phyloP scores from a whole-genome alignment of 441 rosid species.

The Populus tomentosa region DNA sequence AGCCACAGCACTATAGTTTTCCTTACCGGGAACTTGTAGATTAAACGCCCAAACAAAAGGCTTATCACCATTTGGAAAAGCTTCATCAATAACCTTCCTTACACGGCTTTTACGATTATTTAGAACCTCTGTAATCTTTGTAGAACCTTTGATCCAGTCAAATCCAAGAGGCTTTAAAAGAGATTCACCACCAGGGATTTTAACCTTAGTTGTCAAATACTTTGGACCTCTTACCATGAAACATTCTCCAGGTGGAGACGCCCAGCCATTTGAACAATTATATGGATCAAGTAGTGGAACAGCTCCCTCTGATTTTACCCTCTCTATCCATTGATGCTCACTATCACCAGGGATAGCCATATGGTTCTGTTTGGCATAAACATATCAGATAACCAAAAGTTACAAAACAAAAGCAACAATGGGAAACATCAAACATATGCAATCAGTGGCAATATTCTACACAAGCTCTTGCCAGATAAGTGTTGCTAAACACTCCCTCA shows the following conservation, averaged over 20 bases:
- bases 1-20: conserved; percentile 82
- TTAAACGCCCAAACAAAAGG: conserved; percentile 96
- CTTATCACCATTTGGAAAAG: conserved; percentile 50
- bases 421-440: neutral
- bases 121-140: conserved; percentile 58
- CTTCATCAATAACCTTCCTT: conserved; percentile 50
- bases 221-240: conserved; percentile 91
- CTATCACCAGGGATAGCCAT: conserved; percentile 43
- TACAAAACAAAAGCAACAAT: neutral
- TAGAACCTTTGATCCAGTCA: conserved; percentile 78
- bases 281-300: conserved; percentile 68
- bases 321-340: conserved; percentile 66
- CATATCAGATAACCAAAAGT: conserved; percentile 2
- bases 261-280: conserved; percentile 70
- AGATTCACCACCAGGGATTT: conserved; percentile 67
- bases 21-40: conserved; percentile 86
- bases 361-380: conserved; percentile 22
- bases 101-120: conserved; percentile 52
- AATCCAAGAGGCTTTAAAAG: conserved; percentile 79
- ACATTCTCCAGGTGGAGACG: conserved; percentile 62
- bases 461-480: neutral
- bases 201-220: conserved; percentile 61
- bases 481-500: neutral
- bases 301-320: conserved; percentile 68
- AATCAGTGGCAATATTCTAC: neutral